Conservation (phyloP, 768 basidiomycete genomes). For the Lactifluus piperatus region DNA sequence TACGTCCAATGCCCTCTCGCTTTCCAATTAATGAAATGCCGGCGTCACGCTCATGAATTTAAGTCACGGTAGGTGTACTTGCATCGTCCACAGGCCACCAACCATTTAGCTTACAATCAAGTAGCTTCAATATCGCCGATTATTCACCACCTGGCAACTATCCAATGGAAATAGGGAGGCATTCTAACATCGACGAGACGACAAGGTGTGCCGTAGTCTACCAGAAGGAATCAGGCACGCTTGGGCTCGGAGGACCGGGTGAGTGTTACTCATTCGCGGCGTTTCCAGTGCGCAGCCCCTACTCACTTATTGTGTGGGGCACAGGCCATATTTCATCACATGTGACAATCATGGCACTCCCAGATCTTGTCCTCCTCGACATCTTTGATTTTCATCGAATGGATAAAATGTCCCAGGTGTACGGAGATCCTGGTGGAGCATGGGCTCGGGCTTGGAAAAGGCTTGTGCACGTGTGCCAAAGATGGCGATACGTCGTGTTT, state of each 20-base stretch:
- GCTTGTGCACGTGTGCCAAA: background rate
- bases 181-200: background rate
- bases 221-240: background rate
- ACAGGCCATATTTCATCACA: background rate
- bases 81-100: too few species aligned
- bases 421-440: too few species aligned
- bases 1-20: too few species aligned
- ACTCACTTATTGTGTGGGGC: too few species aligned
- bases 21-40: too few species aligned
- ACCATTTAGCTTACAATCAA: background rate
- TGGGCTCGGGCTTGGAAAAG: background rate
- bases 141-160: background rate
- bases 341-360: background rate
- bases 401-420: too few species aligned
- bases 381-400: too few species aligned
- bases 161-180: background rate
- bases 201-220: background rate
- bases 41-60: too few species aligned
- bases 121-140: background rate
- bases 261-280: too few species aligned
- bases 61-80: too few species aligned
- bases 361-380: background rate
- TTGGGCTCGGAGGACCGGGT: too few species aligned
- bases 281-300: too few species aligned
- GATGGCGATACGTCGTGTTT: background rate